phyloP scores from a whole-genome alignment of 768 basidiomycete genomes.

The Peribolospora baueri region DNA sequence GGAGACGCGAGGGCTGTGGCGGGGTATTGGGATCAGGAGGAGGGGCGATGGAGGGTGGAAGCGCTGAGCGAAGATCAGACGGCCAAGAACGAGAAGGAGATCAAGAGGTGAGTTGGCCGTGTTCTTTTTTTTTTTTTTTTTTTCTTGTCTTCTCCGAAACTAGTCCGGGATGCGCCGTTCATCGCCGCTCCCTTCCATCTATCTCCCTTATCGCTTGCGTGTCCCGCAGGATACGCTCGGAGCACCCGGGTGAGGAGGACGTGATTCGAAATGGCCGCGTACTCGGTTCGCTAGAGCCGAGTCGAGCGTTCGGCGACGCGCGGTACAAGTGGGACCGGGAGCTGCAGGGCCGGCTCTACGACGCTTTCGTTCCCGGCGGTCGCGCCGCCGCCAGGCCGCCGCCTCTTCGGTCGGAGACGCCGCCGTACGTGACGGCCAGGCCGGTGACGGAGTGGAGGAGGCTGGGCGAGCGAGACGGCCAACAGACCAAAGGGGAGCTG shows the following conservation, averaged over 20 bases:
- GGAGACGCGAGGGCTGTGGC: constrained; percentile 92
- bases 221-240: constrained; percentile 38
- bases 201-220: background rate
- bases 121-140: background rate
- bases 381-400: background rate
- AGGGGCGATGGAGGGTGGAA: constrained; percentile 68
- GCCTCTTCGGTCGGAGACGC: constrained; percentile 28
- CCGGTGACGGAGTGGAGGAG: constrained; percentile 7
- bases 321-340: constrained; percentile 51
- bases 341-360: constrained; percentile 43
- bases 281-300: constrained; percentile 66
- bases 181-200: background rate
- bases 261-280: constrained; percentile 58
- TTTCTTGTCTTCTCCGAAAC: background rate
- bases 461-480: constrained; percentile 7
- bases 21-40: constrained; percentile 56
- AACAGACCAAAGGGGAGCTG: constrained; percentile 16
- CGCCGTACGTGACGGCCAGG: constrained; percentile 65
- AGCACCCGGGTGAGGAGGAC: constrained; percentile 57
- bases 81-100: constrained; percentile 65
- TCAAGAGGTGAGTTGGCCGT: constrained; percentile 36
- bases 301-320: constrained; percentile 36
- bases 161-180: background rate
- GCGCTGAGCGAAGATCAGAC: constrained; percentile 93
- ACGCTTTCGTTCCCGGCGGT: constrained; percentile 31